phyloP scores from a whole-genome alignment of 164 flowering plant species.

The Platanus orientalis region DNA sequence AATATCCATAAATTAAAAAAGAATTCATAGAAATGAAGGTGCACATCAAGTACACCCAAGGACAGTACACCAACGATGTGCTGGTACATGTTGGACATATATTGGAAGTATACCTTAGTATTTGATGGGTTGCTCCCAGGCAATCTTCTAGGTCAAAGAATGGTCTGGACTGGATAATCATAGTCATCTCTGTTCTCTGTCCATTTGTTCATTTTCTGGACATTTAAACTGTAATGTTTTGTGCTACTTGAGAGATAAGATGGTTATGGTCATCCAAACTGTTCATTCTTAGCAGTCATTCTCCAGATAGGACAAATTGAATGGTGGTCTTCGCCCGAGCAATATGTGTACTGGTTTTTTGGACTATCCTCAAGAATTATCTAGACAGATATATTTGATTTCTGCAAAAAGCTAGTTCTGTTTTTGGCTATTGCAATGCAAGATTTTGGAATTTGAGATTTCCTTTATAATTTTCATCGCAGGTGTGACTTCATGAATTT shows the following conservation, averaged over 20 bases:
- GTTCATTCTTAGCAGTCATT: background rate
- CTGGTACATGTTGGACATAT: background rate
- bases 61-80: too few relatives aligned
- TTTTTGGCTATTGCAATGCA: background rate
- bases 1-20: too few relatives aligned
- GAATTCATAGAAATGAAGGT: too few relatives aligned
- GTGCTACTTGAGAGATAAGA: background rate
- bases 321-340: background rate
- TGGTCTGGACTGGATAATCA: background rate
- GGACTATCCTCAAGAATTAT: too few relatives aligned
- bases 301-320: background rate
- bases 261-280: background rate
- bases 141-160: background rate
- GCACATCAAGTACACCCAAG: background rate
- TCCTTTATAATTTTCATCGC: conserved; percentile 20
- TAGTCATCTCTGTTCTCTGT: background rate
- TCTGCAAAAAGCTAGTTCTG: too few relatives aligned
- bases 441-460: background rate
- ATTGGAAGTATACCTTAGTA: background rate
- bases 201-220: background rate
- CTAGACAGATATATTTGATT: too few relatives aligned
- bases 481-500: conserved; percentile 99
- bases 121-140: background rate
- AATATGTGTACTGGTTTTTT: too few relatives aligned
- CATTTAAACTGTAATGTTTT: background rate